Evolutionary conservation across 2,329 filamentous ascomycete species (phyloP), one percentile per base, ranked within the genome.

Genomic region (Podosphaera fusca): DNA sequence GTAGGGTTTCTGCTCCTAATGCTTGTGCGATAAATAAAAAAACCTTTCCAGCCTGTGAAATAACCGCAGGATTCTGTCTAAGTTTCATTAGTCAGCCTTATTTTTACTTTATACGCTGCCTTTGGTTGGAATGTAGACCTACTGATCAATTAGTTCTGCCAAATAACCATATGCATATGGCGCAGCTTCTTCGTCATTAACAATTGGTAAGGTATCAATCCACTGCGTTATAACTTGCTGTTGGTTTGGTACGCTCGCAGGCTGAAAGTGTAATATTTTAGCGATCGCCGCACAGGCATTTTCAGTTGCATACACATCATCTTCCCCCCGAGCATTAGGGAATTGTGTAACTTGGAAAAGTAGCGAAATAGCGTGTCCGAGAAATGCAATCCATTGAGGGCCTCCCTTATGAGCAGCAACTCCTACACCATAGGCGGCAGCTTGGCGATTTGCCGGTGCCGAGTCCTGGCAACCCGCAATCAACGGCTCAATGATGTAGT

Each of bases 261-360:
- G 74, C 70, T 94, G 95, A 73, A 83, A 95, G 68, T 95, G 88
- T 61, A 98, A 75, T 56, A 98, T 90, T 76, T 98, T 98, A 40
- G 92, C 92, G 66, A 98, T 92, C 63, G 87, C 88, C 47, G 92
- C 90, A 63, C 87, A 95, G 5, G 90, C 90, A 67, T 98, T 98
- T 72, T 98, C 92, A 1, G 92, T 96, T 1, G 92, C 92, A 67
- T 94, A 98, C 1, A 95, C 84, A 64, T 96, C 89, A 64, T 96
- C 92, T 61, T 96, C 92, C 53, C 80, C 82, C 61, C 92, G 81
- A 4, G 90, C 83, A 61, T 94, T 84, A 1, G 84, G 80, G 57
- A 90, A 77, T 66, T 85, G 82, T 4, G 83, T 87, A 52, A 87
- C 85, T 67, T 88, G 81, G 73, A 98, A 95, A 36, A 98, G 75